phyloP scores from a whole-genome alignment of 2,329 filamentous ascomycete genomes.

The Talaromyces albobiverticillius region DNA sequence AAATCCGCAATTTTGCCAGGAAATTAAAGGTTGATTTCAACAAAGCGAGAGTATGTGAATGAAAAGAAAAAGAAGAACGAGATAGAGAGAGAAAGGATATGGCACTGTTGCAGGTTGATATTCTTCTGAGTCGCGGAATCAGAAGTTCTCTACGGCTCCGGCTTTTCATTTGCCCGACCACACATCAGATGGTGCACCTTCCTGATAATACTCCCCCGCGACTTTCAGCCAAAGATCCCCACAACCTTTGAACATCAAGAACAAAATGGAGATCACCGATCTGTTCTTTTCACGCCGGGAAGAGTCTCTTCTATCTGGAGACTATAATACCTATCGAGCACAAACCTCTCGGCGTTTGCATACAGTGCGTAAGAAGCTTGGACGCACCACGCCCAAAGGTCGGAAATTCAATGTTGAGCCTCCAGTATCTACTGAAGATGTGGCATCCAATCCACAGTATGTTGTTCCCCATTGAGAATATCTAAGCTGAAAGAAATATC shows the following conservation, averaged over 20 bases:
- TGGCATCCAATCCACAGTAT: constrained; percentile 74
- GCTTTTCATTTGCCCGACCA: constrained; percentile 16
- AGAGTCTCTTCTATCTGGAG: constrained; percentile 79
- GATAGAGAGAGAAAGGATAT: background rate
- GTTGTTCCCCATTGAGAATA: constrained; percentile 25
- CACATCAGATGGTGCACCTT: constrained; percentile 10
- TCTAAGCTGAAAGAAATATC: background rate
- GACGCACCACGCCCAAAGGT: constrained; percentile 77
- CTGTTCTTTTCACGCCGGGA: constrained; percentile 78
- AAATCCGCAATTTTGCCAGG: background rate
- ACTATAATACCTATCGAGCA: constrained; percentile 80
- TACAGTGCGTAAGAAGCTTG: constrained; percentile 79
- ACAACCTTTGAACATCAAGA: background rate
- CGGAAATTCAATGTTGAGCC: constrained; percentile 77
- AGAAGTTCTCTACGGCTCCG: constrained; percentile 15
- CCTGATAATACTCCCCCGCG: constrained; percentile 11
- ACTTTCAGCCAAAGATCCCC: background rate
- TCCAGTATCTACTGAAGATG: constrained; percentile 69
- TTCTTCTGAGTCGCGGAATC: background rate
- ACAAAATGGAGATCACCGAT: constrained; percentile 80
- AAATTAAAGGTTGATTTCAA: background rate
- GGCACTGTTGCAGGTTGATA: too few species aligned
- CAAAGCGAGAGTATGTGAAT: background rate
- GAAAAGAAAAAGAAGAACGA: background rate
- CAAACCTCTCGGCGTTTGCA: constrained; percentile 78